Conservation (phyloP, 345 rosid species). For the Alliaria petiolata region DNA sequence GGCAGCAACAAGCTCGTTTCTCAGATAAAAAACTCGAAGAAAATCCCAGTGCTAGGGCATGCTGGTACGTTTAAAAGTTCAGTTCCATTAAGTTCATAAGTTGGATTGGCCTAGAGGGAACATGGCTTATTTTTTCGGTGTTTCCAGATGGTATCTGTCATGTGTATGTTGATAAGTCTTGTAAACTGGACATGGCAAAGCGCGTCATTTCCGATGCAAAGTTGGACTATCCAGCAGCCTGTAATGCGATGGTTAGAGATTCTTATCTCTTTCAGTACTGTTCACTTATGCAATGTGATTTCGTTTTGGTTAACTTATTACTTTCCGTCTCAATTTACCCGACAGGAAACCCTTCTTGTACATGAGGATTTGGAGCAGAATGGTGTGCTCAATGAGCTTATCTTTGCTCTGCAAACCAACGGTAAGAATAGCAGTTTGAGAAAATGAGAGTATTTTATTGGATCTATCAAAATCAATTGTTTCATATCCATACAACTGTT, state of each 20-base stretch:
- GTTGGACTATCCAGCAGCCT: conserved; percentile 94
- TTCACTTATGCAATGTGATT: neutral
- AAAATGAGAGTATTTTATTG: conserved; percentile 9
- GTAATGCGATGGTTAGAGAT: conserved; percentile 84
- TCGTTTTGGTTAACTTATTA: neutral
- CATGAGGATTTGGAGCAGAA: conserved; percentile 71
- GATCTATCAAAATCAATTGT: neutral
- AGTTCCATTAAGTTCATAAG: neutral
- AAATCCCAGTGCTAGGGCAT: conserved; percentile 97
- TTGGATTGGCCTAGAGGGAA: conserved; percentile 6
- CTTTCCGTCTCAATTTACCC: conserved; percentile 9
- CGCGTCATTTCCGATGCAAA: conserved; percentile 82
- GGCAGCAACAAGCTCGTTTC: conserved; percentile 97
- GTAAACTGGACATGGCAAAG: conserved; percentile 76
- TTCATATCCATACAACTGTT: neutral
- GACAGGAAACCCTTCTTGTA: conserved; percentile 93
- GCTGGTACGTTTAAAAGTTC: conserved; percentile 49
- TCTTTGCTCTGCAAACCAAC: conserved; percentile 48
- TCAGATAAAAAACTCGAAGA: conserved; percentile 84
- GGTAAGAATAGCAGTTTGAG: conserved; percentile 38
- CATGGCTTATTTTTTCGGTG: neutral
- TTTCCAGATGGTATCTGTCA: conserved; percentile 94
- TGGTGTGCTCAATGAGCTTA: conserved; percentile 54
- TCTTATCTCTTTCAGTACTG: neutral
- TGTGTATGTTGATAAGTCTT: conserved; percentile 86